Evolutionary conservation across 148 eudicot species (phyloP), one percentile per base, ranked within the genome.

Genomic region (Oxyria digyna): DNA sequence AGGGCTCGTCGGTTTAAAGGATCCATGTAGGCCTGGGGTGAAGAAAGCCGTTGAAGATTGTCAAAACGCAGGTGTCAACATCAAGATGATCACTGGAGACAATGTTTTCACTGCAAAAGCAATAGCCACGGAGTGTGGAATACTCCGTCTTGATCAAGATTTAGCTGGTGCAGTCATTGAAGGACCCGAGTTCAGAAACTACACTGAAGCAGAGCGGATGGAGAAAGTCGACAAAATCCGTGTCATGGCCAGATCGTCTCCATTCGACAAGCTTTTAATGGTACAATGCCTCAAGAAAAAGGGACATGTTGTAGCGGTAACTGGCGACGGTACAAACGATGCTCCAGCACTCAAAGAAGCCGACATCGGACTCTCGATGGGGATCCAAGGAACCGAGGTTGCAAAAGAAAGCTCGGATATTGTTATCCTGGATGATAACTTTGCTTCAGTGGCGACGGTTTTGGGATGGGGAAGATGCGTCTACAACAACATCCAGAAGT

Each of bases 381-480:
- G 63, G 63, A 57, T 57, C 8, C 63, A 77, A 46, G 73, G 75
- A 14, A 72, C 75, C 6, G 77, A 76, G 69, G 75, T 77, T 15
- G 80, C 80, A 0, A 77, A 77, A 27, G 80, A 77, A 33, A 73
- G 80, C 74, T 77, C 80, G 17, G 80, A 77, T 17, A 77, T 77
- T 5, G 80, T 77, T 27, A 77, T 77, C 67, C 1, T 77, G 40
- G 80, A 77, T 31, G 80, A 77, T 18, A 77, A 77, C 52, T 77
- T 77, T 6, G 76, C 76, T 15, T 77, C 80, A 1, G 77, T 77
- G 8, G 80, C 74, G 17, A 77, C 76, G 1, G 76, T 77, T 37
- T 42, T 77, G 62, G 37, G 59, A 8, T 77, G 80, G 80, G 80
- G 80, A 0, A 65, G 80, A 33, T 77, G 80, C 32, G 80, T 77